Evolutionary conservation across 768 basidiomycete species (phyloP).

Genomic region (Hypsizygus marmoreus): DNA sequence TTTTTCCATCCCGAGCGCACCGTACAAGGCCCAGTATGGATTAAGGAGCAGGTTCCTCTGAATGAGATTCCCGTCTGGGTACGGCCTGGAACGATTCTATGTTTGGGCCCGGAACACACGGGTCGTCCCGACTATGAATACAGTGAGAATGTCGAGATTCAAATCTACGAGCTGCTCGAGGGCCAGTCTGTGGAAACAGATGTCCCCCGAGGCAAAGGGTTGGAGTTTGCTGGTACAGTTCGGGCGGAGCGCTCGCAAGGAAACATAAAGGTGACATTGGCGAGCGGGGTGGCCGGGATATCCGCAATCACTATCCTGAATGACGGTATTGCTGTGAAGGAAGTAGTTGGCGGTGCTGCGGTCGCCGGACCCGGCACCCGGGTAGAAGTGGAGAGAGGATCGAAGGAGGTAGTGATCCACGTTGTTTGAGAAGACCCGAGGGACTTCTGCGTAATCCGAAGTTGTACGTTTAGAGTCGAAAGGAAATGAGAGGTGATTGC

Average conservation of each 20-base stretch:
- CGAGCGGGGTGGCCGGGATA: constrained; percentile 19
- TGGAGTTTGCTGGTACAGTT: constrained; percentile 42
- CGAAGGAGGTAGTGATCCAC: constrained; percentile 16
- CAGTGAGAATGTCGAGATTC: constrained; percentile 46
- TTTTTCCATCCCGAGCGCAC: constrained; percentile 56
- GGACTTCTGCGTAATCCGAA: not conserved
- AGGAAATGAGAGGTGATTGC: not conserved
- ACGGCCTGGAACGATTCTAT: constrained; percentile 55
- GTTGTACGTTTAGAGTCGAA: not conserved
- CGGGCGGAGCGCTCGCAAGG: constrained; percentile 32
- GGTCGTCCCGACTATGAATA: constrained; percentile 66
- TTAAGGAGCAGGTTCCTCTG: constrained; percentile 62
- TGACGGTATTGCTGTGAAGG: constrained; percentile 11
- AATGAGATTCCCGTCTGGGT: constrained; percentile 71
- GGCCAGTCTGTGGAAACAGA: constrained; percentile 38
- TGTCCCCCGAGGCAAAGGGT: constrained; percentile 46
- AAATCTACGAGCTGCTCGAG: constrained; percentile 53
- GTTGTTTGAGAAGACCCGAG: constrained; percentile 7
- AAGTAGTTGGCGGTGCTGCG: constrained; percentile 15
- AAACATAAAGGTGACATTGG: constrained; percentile 30
- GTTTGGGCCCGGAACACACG: constrained; percentile 54
- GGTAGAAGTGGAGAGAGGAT: constrained; percentile 18
- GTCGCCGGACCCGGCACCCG: constrained; percentile 7
- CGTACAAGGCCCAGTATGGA: constrained; percentile 62
- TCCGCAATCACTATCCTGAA: constrained; percentile 15